Percentiles rank a stretch among this genome's conserved stretches.
Conservation (phyloP, 805 yeast species). For the Cyberlindnera veronae region DNA sequence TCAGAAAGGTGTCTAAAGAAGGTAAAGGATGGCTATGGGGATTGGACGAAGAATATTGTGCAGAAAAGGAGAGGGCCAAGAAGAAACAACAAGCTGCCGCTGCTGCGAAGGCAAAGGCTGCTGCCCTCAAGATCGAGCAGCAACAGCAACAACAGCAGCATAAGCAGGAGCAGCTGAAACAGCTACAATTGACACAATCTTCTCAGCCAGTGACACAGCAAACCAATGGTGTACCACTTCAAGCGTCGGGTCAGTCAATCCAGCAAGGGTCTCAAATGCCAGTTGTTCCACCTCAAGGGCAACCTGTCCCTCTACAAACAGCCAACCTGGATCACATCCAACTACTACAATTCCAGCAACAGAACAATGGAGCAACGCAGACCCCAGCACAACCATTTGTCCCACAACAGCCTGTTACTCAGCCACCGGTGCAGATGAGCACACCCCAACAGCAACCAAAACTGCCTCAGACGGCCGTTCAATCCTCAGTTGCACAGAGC, state of each 20-base stretch:
- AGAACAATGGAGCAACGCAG: constrained; percentile 1
- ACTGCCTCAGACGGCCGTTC: constrained; percentile 2
- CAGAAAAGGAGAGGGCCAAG: constrained; percentile 75
- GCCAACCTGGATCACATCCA: not conserved
- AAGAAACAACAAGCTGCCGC: constrained; percentile 64
- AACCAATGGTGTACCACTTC: not conserved
- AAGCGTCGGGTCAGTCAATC: not conserved
- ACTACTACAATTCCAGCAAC: constrained; percentile 7
- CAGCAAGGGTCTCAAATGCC: not conserved
- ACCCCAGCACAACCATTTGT: not conserved
- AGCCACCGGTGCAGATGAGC: constrained; percentile 6
- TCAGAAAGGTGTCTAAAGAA: constrained; percentile 74
- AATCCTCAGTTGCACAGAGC: constrained; percentile 3
- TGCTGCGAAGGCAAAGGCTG: constrained; percentile 55
- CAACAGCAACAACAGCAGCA: constrained; percentile 40
- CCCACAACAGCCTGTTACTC: not conserved
- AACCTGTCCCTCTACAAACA: not conserved
- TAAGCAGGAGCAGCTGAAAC: constrained; percentile 29
- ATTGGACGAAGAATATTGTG: constrained; percentile 77
- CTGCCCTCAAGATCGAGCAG: constrained; percentile 50
- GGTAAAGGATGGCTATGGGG: constrained; percentile 98
- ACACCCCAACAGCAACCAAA: constrained; percentile 1
- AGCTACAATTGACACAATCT: constrained; percentile 8
- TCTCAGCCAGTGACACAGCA: constrained; percentile 12
- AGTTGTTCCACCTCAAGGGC: not conserved